A percentile compares a stretch with the other conserved stretches of the same genome.
Conservation (phyloP, 2,329 filamentous ascomycete genomes). For the Paracoccidioides brasiliensis region DNA sequence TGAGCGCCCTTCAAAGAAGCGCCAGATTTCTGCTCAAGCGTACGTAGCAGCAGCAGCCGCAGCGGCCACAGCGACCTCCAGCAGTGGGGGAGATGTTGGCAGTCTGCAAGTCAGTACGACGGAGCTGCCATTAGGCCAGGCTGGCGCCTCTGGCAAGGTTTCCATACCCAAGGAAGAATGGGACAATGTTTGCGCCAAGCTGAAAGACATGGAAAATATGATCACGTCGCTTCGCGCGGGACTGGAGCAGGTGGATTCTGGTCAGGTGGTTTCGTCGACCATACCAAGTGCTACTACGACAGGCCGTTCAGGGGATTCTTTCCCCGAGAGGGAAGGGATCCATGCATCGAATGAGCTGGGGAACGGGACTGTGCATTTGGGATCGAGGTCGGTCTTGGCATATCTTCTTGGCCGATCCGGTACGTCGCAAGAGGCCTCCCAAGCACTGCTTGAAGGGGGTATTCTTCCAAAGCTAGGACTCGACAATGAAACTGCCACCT, state of each 20-base stretch:
- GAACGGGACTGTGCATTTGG: conserved; percentile 48
- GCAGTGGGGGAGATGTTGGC: background rate
- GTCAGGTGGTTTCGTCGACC: conserved; percentile 5
- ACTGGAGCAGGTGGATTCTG: conserved; percentile 26
- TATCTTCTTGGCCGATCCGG: conserved; percentile 44
- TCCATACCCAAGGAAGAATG: conserved; percentile 32
- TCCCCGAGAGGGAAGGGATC: conserved; percentile 37
- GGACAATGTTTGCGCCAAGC: conserved; percentile 29
- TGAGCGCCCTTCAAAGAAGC: conserved; percentile 36
- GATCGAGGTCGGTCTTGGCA: conserved; percentile 48
- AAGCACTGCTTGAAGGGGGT: conserved; percentile 46
- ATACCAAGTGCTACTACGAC: conserved; percentile 3
- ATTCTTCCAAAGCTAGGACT: conserved; percentile 50
- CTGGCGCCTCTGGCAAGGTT: conserved; percentile 14
- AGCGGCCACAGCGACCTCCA: background rate
- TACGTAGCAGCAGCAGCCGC: conserved; percentile 13
- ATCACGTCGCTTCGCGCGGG: conserved; percentile 28
- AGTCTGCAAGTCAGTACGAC: background rate
- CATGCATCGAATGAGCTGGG: conserved; percentile 48
- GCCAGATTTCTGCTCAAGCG: conserved; percentile 19
- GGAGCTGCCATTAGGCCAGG: background rate
- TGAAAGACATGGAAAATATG: conserved; percentile 33
- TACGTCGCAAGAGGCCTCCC: conserved; percentile 29
- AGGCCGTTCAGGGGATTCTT: background rate
- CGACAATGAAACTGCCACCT: conserved; percentile 51